Evolutionary conservation across 352 stramenopile genomes (phyloP).

Genomic region (Globisporangium spinosum): DNA sequence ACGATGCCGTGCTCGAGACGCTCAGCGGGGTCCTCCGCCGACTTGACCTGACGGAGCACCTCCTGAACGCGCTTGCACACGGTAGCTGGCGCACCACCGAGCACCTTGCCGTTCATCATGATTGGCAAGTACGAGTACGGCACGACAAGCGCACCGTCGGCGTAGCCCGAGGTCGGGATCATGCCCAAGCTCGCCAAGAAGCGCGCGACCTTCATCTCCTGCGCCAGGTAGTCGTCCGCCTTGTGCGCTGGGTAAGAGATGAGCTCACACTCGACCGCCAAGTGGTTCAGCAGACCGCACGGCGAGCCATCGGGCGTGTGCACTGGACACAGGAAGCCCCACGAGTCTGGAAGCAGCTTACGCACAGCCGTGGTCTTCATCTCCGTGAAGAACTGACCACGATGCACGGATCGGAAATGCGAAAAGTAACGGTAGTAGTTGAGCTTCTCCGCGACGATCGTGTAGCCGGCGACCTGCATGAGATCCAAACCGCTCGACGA

Average conservation of each 20-base stretch:
- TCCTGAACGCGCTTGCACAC: slow-evolving; percentile 86
- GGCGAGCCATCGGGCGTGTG: slow-evolving; percentile 99
- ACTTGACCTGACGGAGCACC: slow-evolving; percentile 73
- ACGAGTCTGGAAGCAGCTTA: slow-evolving; percentile 98
- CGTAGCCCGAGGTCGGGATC: slow-evolving; percentile 75
- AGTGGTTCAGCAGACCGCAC: slow-evolving; percentile 98
- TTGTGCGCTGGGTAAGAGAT: slow-evolving; percentile 76
- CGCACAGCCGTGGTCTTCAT: slow-evolving; percentile 99
- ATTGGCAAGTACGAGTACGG: slow-evolving; percentile 93
- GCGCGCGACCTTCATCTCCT: slow-evolving; percentile 74
- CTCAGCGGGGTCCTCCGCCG: slow-evolving; percentile 35
- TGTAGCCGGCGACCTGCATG: slow-evolving; percentile 97
- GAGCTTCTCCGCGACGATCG: slow-evolving; percentile 98
- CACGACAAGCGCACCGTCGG: slow-evolving; percentile 79
- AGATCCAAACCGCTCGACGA: slow-evolving; percentile 97
- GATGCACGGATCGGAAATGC: slow-evolving; percentile 98
- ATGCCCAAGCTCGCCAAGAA: slow-evolving; percentile 81
- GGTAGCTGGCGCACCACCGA: slow-evolving; percentile 86
- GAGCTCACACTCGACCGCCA: slow-evolving; percentile 92
- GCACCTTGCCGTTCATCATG: slow-evolving; percentile 95
- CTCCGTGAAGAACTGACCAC: slow-evolving; percentile 99
- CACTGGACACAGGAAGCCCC: slow-evolving; percentile 99
- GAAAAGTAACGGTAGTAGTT: slow-evolving; percentile 99
- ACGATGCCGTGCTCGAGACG: slow-evolving; percentile 68
- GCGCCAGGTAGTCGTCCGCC: slow-evolving; percentile 60